phyloP scores from a whole-genome alignment of 257 asterid genomes.

The Fraxinus quadrangulata region DNA sequence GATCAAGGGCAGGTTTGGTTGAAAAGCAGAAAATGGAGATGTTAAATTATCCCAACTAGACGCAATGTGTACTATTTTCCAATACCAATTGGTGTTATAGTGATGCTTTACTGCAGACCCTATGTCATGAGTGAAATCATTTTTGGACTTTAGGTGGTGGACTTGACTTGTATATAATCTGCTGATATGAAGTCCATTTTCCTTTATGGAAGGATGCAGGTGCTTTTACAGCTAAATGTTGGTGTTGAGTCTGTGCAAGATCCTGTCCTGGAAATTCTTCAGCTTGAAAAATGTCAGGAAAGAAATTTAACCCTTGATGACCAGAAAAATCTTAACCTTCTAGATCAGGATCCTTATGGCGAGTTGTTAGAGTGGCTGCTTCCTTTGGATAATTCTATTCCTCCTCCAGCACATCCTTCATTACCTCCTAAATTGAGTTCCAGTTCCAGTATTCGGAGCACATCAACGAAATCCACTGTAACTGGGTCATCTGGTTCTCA shows the following conservation, averaged over 20 bases:
- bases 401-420: slow-evolving; percentile 63
- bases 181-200: slow-evolving; percentile 57
- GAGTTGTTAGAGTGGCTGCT: slow-evolving; percentile 87
- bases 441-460: slow-evolving; percentile 66
- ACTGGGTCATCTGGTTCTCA: slow-evolving; percentile 80
- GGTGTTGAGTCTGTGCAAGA: slow-evolving; percentile 71
- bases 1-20: neutral
- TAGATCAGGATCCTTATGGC: slow-evolving; percentile 69
- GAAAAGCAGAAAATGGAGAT: neutral
- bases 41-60: slow-evolving; percentile 8
- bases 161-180: slow-evolving; percentile 30
- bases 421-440: slow-evolving; percentile 71
- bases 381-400: slow-evolving; percentile 85
- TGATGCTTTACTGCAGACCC: slow-evolving; percentile 14
- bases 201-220: slow-evolving; percentile 98
- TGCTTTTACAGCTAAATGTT: slow-evolving; percentile 88
- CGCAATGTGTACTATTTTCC: slow-evolving; percentile 17
- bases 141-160: slow-evolving; percentile 7
- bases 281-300: slow-evolving; percentile 76
- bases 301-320: slow-evolving; percentile 48
- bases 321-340: slow-evolving; percentile 37
- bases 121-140: slow-evolving; percentile 11
- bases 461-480: slow-evolving; percentile 59
- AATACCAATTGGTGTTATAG: slow-evolving; percentile 4
- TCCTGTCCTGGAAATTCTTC: slow-evolving; percentile 95